phyloP scores from a whole-genome alignment of 306 rosid genomes.

The Argentina anserina region DNA sequence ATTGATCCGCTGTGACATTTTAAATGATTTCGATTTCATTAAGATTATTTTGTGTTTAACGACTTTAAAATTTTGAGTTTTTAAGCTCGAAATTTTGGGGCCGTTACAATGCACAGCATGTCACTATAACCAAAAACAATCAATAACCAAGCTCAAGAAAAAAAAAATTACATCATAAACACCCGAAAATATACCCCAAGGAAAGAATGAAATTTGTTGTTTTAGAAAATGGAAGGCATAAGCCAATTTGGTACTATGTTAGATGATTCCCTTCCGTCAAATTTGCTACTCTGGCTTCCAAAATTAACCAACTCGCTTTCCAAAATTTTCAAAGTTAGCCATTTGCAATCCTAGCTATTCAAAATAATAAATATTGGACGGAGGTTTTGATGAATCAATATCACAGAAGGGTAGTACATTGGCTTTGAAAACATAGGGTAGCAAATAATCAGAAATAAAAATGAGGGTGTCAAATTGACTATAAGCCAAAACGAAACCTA shows the following conservation, averaged over 20 bases:
- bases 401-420: background rate
- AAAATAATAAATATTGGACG: no score
- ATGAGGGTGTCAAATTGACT: background rate
- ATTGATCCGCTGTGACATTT: no score
- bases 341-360: background rate
- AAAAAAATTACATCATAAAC: conserved; percentile 15
- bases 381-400: background rate
- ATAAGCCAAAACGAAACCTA: background rate
- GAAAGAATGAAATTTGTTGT: background rate
- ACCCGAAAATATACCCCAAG: conserved; percentile 19
- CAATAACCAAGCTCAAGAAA: conserved; percentile 10
- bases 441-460: background rate
- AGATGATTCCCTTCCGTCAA: background rate
- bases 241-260: background rate
- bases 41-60: no score
- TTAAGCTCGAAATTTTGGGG: no score
- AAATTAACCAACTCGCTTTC: no score
- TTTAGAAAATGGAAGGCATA: background rate
- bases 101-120: background rate
- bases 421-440: background rate
- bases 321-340: background rate
- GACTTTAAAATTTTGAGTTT: no score
- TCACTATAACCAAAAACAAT: conserved; percentile 16
- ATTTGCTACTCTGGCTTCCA: background rate
- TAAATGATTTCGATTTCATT: no score